Evolutionary conservation across 805 yeast species (phyloP).

Genomic region (Allodekkera sacchari): DNA sequence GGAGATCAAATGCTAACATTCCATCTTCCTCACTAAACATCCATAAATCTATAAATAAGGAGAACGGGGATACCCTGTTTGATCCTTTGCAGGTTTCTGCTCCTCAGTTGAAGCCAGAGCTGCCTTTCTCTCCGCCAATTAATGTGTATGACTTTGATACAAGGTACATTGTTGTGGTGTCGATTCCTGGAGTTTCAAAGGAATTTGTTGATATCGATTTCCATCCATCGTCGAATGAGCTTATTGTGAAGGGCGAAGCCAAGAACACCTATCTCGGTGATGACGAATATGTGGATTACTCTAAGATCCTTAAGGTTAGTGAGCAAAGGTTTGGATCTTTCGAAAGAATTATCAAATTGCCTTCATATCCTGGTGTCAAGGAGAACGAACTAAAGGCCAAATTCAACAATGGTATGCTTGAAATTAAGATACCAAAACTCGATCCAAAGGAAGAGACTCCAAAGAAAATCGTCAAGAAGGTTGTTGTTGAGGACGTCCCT

Average conservation of each 20-base stretch:
- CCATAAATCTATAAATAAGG: constrained; percentile 7
- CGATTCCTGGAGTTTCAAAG: constrained; percentile 53
- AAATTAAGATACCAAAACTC: constrained; percentile 41
- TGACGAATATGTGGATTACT: constrained; percentile 22
- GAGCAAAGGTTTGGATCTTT: constrained; percentile 52
- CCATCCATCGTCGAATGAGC: constrained; percentile 49
- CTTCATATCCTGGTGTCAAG: constrained; percentile 41
- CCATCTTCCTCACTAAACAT: constrained; percentile 15
- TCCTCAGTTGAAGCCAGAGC: constrained; percentile 30
- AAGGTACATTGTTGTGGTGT: constrained; percentile 38
- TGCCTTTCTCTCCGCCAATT: constrained; percentile 51
- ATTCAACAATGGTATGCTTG: constrained; percentile 45
- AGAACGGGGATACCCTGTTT: constrained; percentile 8
- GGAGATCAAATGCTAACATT: constrained; percentile 9
- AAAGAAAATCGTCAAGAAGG: constrained; percentile 15
- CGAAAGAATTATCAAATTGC: constrained; percentile 49
- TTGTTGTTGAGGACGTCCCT: constrained; percentile 21
- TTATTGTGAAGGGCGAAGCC: constrained; percentile 43
- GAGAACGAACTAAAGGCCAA: constrained; percentile 49
- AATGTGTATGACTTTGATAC: constrained; percentile 46
- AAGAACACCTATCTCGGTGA: constrained; percentile 29
- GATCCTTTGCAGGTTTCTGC: constrained; percentile 38
- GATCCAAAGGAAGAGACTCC: constrained; percentile 9
- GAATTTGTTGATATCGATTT: constrained; percentile 46
- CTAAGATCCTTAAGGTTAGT: constrained; percentile 32